Percentiles rank a stretch among this genome's conserved stretches.
Conservation (phyloP, 768 basidiomycete species). For the Rhizopogon vinicolor region DNA sequence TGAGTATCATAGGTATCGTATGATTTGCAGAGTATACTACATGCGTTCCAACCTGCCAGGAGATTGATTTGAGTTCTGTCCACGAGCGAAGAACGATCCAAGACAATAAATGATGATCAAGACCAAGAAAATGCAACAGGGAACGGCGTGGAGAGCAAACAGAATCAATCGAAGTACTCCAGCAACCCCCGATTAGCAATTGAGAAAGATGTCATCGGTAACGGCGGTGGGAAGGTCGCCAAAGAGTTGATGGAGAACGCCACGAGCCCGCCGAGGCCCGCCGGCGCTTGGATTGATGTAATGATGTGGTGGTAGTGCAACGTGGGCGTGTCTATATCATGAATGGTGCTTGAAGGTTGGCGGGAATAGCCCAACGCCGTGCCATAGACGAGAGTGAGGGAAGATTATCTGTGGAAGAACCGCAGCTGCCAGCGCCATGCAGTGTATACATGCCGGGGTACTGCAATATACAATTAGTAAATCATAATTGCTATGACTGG, state of each 20-base stretch:
- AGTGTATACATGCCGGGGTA: conserved; percentile 21
- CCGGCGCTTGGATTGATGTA: neutral
- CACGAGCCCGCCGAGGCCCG: neutral
- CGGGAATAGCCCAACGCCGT: conserved; percentile 33
- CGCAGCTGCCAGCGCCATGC: conserved; percentile 20
- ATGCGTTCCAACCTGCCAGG: conserved; percentile 27
- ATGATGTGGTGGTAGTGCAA: conserved; percentile 1
- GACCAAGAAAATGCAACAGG: conserved; percentile 25
- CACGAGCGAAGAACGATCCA: conserved; percentile 9
- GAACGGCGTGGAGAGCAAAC: neutral
- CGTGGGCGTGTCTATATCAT: conserved; percentile 24
- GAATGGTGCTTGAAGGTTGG: conserved; percentile 28
- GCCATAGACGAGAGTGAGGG: conserved; percentile 30
- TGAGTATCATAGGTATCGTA: conserved; percentile 20
- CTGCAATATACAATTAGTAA: conserved; percentile 5
- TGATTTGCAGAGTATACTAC: conserved; percentile 25
- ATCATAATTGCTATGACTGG: neutral
- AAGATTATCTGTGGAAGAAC: conserved; percentile 27
- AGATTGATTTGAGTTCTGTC: conserved; percentile 22
- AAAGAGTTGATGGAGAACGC: neutral
- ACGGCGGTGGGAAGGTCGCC: neutral
- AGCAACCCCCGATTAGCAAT: neutral
- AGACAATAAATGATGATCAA: conserved; percentile 21
- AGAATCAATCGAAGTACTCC: neutral
- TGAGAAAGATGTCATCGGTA: neutral